A percentile compares a stretch with the other conserved stretches of the same genome.
Conservation (phyloP, 2,329 filamentous ascomycete species). For the Alternaria burnsii region DNA sequence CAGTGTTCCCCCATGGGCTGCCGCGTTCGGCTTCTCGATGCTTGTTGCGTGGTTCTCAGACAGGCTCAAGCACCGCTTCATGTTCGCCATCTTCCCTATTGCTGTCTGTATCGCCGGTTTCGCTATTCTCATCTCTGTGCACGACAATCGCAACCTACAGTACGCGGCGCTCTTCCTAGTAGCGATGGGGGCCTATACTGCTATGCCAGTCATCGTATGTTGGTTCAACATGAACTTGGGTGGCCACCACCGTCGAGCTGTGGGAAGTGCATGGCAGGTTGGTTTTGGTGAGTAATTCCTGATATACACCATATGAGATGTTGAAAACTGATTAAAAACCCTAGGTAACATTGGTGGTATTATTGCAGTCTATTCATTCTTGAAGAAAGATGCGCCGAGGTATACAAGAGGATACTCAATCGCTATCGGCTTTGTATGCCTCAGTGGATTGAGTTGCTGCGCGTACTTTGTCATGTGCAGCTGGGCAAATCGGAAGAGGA, state of each 20-base stretch:
- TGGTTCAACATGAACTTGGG: constrained; percentile 66
- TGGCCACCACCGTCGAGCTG: constrained; percentile 59
- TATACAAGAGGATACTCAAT: constrained; percentile 81
- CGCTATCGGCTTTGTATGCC: constrained; percentile 74
- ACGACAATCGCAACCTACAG: constrained; percentile 71
- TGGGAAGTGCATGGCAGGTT: constrained; percentile 61
- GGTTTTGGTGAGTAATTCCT: constrained; percentile 27
- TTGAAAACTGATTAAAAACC: not conserved
- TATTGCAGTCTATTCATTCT: constrained; percentile 61
- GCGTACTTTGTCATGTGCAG: constrained; percentile 68
- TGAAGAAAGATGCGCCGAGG: constrained; percentile 67
- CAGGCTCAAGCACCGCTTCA: constrained; percentile 73
- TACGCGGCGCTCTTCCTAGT: constrained; percentile 86
- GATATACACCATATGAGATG: not conserved
- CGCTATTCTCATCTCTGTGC: constrained; percentile 74
- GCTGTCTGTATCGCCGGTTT: constrained; percentile 77
- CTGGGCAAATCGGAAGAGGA: constrained; percentile 68
- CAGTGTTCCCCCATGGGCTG: constrained; percentile 69
- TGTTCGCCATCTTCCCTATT: constrained; percentile 75
- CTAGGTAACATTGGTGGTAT: constrained; percentile 59
- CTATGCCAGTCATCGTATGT: constrained; percentile 81
- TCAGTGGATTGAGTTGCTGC: constrained; percentile 70
- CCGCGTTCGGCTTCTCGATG: constrained; percentile 82
- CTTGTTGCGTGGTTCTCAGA: constrained; percentile 77
- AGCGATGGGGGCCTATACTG: constrained; percentile 79